These are phyloP conservation scores for Trifolium repens DNA, from an alignment of 306 rosid genomes.

Conservation along the genomic window DNA sequence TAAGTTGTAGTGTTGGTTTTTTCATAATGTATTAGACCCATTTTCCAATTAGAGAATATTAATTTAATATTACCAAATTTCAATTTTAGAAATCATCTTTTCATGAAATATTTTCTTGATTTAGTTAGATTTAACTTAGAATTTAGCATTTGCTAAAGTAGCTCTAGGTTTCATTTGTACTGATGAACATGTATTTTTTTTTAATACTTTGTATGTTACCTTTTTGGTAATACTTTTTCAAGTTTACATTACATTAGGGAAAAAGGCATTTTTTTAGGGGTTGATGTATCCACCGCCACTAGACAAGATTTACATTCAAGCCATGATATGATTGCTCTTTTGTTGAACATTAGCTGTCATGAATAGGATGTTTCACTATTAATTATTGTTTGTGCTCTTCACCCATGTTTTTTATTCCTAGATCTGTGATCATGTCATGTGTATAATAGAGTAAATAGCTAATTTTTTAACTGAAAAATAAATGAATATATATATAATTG, in stretches of 20 bases:
- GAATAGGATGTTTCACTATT: slow-evolving; percentile 41
- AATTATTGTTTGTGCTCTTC: slow-evolving; percentile 37
- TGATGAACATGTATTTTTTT: neutral
- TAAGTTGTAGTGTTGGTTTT: neutral
- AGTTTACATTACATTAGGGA: slow-evolving; percentile 9
- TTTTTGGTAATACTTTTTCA: slow-evolving; percentile 31
- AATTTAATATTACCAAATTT: neutral
- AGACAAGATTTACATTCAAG: slow-evolving; percentile 28
- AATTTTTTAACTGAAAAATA: neutral
- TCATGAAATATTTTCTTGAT: slow-evolving; percentile 8
- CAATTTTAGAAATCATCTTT: neutral
- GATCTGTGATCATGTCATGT: slow-evolving; percentile 36
- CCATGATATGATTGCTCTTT: slow-evolving; percentile 16
- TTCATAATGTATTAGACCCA: neutral
- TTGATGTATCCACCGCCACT: slow-evolving; percentile 32
- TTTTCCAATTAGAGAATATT: slow-evolving; percentile 1
- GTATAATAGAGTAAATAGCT: neutral
- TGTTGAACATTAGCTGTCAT: slow-evolving; percentile 46
- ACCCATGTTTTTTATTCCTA: slow-evolving; percentile 33
- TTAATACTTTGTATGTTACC: neutral
- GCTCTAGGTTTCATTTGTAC: neutral
- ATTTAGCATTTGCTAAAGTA: slow-evolving; percentile 22
- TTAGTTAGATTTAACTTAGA: slow-evolving; percentile 25
- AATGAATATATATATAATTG: too few relatives aligned
- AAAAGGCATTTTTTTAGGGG: slow-evolving; percentile 37